Evolutionary conservation across 2,329 filamentous ascomycete species (phyloP), one percentile per base, ranked within the genome.

Genomic region (Fusarium hainanense): DNA sequence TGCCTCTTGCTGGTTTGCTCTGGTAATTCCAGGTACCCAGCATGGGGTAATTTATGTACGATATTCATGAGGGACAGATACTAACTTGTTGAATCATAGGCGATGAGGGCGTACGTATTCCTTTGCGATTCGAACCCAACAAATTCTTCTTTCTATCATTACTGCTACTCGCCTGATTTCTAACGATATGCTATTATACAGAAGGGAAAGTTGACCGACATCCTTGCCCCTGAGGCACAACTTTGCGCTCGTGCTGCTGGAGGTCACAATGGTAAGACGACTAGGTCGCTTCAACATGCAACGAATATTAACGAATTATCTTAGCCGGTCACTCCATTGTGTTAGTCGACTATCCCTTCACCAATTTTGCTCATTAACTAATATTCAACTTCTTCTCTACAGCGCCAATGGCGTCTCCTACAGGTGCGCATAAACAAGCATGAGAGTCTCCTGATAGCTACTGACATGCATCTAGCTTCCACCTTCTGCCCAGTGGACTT

Each of bases 241-340:
- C 58, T 66, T 21, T 66, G 63, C 48, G 63, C 58, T 21, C 52
- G 63, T 34, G 63, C 63, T 25, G 63, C 63, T 51, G 63, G 63
- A 40, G 58, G 63, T 20, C 40, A 66, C 25, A 66, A 66, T 30
- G 49, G 49, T 51, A 51, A 51, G 49, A 51, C 23, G 43, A 27
- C 18, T 21, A 34, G 18, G 20, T 18, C 23, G 49, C 16, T 51
- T 41, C 32, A 51, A 14, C 14, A 27, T 34, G 34, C 6, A 34
- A 16, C 7, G 12, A 20, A 40, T 41, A 25, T n/a, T 51, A 11
- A 51, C 18, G 13, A 20, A 40, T 28, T 20, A 30, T 11, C 21
- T 46, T 32, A 46, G 46, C 46, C 6, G 63, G 52, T 5, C 61
- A 58, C 23, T 34, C 41, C 10, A 70, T 72, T 34, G 32, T 66